Conservation (phyloP, 2,329 filamentous ascomycete genomes). For the Aspergillus jensenii region DNA sequence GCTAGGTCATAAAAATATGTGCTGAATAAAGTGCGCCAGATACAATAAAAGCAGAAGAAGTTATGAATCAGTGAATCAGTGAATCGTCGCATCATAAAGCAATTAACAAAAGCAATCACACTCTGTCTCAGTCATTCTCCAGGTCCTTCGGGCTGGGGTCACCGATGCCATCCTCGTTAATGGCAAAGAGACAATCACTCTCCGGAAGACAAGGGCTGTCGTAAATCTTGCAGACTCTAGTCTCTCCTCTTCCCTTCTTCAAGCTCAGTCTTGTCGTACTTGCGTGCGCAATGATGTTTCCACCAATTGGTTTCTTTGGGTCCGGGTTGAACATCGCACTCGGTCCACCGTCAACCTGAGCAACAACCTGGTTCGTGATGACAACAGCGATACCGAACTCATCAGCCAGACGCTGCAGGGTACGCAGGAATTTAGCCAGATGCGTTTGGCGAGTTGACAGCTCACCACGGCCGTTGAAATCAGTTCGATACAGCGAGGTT, state of each 20-base stretch:
- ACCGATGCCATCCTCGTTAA: slow-evolving; percentile 94
- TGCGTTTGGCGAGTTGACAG: slow-evolving; percentile 80
- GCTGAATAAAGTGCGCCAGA: slow-evolving; percentile 6
- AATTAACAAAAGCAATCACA: not conserved
- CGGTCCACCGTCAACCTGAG: slow-evolving; percentile 94
- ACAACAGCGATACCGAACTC: slow-evolving; percentile 96
- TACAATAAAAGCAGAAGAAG: slow-evolving; percentile 12
- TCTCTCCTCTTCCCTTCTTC: slow-evolving; percentile 94
- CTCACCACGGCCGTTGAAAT: slow-evolving; percentile 95
- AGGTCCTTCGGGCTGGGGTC: slow-evolving; percentile 94
- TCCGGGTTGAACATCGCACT: slow-evolving; percentile 99
- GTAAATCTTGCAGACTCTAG: slow-evolving; percentile 97
- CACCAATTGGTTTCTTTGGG: slow-evolving; percentile 97
- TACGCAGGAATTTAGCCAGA: slow-evolving; percentile 51
- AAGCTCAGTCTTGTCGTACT: slow-evolving; percentile 91
- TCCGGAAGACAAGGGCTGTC: slow-evolving; percentile 96
- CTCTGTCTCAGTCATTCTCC: slow-evolving; percentile 68
- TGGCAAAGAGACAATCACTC: slow-evolving; percentile 94
- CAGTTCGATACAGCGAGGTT: slow-evolving; percentile 90
- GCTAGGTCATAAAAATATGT: slow-evolving; percentile 5
- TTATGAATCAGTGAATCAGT: slow-evolving; percentile 21
- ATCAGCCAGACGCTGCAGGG: slow-evolving; percentile 54
- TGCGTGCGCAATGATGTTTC: slow-evolving; percentile 97
- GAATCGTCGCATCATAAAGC: slow-evolving; percentile 20
- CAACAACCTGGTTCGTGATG: slow-evolving; percentile 98